Evolutionary conservation across 139 green algal species (phyloP).

Genomic region (Marvania coccoides): DNA sequence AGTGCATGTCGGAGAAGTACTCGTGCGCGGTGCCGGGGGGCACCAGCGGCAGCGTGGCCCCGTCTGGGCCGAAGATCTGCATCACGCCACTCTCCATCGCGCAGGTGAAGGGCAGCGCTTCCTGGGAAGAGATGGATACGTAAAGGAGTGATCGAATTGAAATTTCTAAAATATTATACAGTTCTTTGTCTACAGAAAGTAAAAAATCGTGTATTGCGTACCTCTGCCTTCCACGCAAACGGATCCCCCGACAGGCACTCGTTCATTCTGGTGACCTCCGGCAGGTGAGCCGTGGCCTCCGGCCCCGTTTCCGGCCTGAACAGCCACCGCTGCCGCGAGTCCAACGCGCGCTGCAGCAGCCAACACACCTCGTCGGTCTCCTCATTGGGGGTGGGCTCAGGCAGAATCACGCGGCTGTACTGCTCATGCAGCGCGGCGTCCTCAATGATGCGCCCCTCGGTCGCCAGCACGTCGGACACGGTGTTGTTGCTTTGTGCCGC

Average conservation of each 20-base stretch:
- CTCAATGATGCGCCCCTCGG: slow-evolving; percentile 45
- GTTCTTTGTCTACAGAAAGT: too few species aligned
- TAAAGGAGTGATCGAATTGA: too few species aligned
- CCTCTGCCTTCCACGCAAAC: slow-evolving; percentile 50
- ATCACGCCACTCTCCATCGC: slow-evolving; percentile 89
- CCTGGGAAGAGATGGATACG: not conserved
- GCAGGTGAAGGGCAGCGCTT: slow-evolving; percentile 38
- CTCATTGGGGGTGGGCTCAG: slow-evolving; percentile 51
- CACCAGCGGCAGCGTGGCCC: slow-evolving; percentile 12
- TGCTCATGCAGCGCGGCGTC: slow-evolving; percentile 54
- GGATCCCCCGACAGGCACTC: slow-evolving; percentile 45
- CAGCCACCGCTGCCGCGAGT: slow-evolving; percentile 81
- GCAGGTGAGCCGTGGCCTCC: slow-evolving; percentile 34
- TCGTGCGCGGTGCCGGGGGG: slow-evolving; percentile 65
- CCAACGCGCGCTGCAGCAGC: slow-evolving; percentile 79
- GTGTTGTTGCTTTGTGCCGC: slow-evolving; percentile 6
- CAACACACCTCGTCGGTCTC: slow-evolving; percentile 70
- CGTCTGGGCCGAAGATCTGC: slow-evolving; percentile 45
- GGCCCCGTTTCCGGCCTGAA: slow-evolving; percentile 44
- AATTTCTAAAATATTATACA: too few species aligned
- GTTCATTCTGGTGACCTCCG: slow-evolving; percentile 46
- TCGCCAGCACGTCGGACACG: slow-evolving; percentile 19
- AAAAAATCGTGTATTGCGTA: too few species aligned
- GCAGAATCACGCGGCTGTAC: slow-evolving; percentile 59
- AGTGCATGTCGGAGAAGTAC: slow-evolving; percentile 94